Percentiles rank a stretch among this genome's conserved stretches.
These are phyloP conservation scores for Neurospora hispaniola DNA, from an alignment of 495 filamentous ascomycete genomes.

Conservation along the genomic window DNA sequence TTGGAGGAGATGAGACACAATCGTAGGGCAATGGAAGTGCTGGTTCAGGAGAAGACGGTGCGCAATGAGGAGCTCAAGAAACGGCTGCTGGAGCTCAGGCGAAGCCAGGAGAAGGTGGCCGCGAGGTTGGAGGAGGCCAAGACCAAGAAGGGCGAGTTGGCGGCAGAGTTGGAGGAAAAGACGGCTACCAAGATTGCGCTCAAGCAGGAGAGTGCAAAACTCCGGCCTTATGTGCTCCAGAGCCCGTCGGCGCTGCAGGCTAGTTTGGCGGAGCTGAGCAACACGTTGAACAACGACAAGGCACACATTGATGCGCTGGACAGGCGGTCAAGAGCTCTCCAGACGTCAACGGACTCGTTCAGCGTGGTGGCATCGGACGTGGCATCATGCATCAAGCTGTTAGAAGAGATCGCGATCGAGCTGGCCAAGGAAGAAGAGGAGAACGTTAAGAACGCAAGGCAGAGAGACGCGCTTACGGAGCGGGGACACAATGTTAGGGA, in stretches of 20 bases:
- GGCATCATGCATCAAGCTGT: slow-evolving; percentile 69
- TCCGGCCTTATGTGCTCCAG: slow-evolving; percentile 84
- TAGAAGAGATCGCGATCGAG: slow-evolving; percentile 77
- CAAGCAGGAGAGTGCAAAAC: slow-evolving; percentile 72
- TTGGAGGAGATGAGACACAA: slow-evolving; percentile 72
- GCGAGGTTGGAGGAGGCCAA: slow-evolving; percentile 68
- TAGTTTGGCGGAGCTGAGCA: slow-evolving; percentile 68
- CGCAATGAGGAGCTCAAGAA: slow-evolving; percentile 79
- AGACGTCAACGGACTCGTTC: slow-evolving; percentile 86
- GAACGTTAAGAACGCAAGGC: slow-evolving; percentile 60
- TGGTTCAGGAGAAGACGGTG: slow-evolving; percentile 68
- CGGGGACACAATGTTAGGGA: slow-evolving; percentile 81
- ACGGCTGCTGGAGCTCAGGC: slow-evolving; percentile 61
- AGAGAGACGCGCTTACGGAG: slow-evolving; percentile 78
- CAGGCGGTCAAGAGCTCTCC: slow-evolving; percentile 73
- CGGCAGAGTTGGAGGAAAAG: slow-evolving; percentile 66
- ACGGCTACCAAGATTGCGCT: slow-evolving; percentile 48
- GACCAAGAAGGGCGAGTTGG: slow-evolving; percentile 59
- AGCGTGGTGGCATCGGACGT: slow-evolving; percentile 74
- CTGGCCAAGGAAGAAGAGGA: slow-evolving; percentile 86
- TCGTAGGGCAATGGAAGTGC: slow-evolving; percentile 63
- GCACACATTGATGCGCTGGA: slow-evolving; percentile 78
- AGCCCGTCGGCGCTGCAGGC: slow-evolving; percentile 73
- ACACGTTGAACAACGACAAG: slow-evolving; percentile 65
- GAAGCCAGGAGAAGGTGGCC: slow-evolving; percentile 66